Base-by-base conservation (phyloP, 2,329 filamentous ascomycete genomes). In the Colletotrichum sp. region DNA sequence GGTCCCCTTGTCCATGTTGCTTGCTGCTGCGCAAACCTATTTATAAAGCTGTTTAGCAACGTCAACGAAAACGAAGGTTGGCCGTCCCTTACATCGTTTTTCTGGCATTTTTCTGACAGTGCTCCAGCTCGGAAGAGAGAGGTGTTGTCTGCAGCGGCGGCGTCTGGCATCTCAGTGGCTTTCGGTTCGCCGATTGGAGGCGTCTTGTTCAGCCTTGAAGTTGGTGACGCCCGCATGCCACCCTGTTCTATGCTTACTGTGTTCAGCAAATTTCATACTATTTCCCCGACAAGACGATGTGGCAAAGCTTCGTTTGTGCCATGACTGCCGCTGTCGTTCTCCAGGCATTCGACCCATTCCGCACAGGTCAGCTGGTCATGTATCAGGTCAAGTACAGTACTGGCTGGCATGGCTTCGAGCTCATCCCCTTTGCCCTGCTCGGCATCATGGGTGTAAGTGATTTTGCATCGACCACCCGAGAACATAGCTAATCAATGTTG, bases 281-380 rank as follows among this genome's bases (percentile, higher is more conserved):
- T 84, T 99, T 99, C 80, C 96, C 97, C 0, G 96, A 99, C 85
- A 99, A 99, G 85, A 99, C 97, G 12, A 99, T 99, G 97, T 99
- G 97, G 97, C 97, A 98, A 84, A 98, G 96, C 81, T 99, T 99
- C 82, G 97, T 99, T 55, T 99, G 97, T 81, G 97, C 97, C 82
- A 99, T 99, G 96, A 95, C 98, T n/a, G 97, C 96, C 18, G 96
- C 97, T 21, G 95, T 99, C 48, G 95, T 96, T 16, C 89, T 99
- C 6, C 96, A 99, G 84, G 95, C 95, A 7, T 91, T 98, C 77
- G 97, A 99, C 82, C 97, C 97, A 6, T 98, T 99, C 83, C 92
- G 97, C 69, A 98, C 96, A 2, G 97, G 96, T 70, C 98, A 99
- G 84, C 93, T 99, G 69, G 97, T 99, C 61, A 88, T 99, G 71